Evolutionary conservation across 495 filamentous ascomycete genomes (phyloP).

Genomic region (Aspergillus bertholletiae): DNA sequence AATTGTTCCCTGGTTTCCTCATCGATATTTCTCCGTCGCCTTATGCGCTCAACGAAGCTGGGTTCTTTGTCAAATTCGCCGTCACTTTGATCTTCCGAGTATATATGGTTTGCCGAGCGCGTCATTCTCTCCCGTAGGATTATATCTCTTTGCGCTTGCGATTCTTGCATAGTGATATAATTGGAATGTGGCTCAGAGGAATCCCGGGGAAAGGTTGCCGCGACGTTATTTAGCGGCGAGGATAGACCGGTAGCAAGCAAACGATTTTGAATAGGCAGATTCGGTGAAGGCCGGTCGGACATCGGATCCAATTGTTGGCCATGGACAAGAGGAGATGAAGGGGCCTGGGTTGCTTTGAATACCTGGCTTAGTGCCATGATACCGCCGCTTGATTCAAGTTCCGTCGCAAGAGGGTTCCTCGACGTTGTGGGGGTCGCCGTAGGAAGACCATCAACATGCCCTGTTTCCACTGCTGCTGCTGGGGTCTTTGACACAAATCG

Average conservation of each 20-base stretch:
- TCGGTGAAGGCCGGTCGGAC: constrained; percentile 52
- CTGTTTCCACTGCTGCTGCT: constrained; percentile 33
- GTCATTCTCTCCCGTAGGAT: constrained; percentile 36
- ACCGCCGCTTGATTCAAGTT: constrained; percentile 37
- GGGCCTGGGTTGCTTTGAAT: constrained; percentile 50
- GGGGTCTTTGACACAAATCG: constrained; percentile 46
- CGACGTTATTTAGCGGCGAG: constrained; percentile 36
- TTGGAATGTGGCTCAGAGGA: constrained; percentile 45
- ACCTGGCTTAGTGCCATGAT: constrained; percentile 49
- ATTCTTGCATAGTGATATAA: constrained; percentile 52
- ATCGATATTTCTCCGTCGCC: constrained; percentile 35
- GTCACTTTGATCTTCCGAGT: constrained; percentile 41
- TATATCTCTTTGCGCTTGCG: constrained; percentile 37
- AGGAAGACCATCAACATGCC: constrained; percentile 22
- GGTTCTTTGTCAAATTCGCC: constrained; percentile 45
- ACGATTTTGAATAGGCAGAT: constrained; percentile 41
- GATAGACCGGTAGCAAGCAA: constrained; percentile 35
- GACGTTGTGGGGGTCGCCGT: constrained; percentile 39
- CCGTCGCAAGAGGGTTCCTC: constrained; percentile 43
- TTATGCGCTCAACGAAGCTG: constrained; percentile 36
- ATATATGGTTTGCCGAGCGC: constrained; percentile 34
- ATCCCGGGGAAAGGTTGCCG: constrained; percentile 31
- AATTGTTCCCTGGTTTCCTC: constrained; percentile 38
- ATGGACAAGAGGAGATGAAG: constrained; percentile 48
- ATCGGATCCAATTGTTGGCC: constrained; percentile 33